Evolutionary conservation across 1,284 basidiomycete species (phyloP).

Genomic region (Stygiomarasmius scandens): DNA sequence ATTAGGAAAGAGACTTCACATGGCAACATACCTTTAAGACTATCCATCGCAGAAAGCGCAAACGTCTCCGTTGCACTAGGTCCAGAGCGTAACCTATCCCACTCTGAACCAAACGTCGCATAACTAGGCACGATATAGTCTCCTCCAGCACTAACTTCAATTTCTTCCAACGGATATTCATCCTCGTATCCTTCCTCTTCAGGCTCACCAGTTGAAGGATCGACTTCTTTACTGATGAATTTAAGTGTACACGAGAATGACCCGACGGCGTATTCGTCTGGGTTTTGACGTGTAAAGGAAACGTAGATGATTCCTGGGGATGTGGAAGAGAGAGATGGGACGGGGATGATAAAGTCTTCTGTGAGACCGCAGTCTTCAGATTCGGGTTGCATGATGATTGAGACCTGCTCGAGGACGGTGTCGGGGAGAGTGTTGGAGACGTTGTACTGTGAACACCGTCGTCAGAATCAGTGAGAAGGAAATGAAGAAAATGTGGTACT

Average conservation of each 20-base stretch:
- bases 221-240: constrained; percentile 97
- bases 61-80: constrained; percentile 91
- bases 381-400: constrained; percentile 89
- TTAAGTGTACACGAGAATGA: constrained; percentile 95
- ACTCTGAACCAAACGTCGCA: constrained; percentile 89
- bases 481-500: constrained; percentile 19
- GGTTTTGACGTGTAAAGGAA: constrained; percentile 85
- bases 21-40: constrained; percentile 77
- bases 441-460: constrained; percentile 73
- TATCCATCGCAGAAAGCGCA: constrained; percentile 90
- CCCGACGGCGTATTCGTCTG: constrained; percentile 78
- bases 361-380: constrained; percentile 78
- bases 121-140: constrained; percentile 96
- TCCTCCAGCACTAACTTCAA: constrained; percentile 88
- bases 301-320: constrained; percentile 91
- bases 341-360: constrained; percentile 95
- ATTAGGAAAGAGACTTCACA: constrained; percentile 10
- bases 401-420: constrained; percentile 93
- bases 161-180: constrained; percentile 97
- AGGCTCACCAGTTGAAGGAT: constrained; percentile 94
- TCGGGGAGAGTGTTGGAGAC: constrained; percentile 99
- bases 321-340: constrained; percentile 68
- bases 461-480: not conserved
- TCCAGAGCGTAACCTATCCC: constrained; percentile 86
- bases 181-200: constrained; percentile 99